Evolutionary conservation across 208 protist species (phyloP).

Genomic region (Phytomonas francai): DNA sequence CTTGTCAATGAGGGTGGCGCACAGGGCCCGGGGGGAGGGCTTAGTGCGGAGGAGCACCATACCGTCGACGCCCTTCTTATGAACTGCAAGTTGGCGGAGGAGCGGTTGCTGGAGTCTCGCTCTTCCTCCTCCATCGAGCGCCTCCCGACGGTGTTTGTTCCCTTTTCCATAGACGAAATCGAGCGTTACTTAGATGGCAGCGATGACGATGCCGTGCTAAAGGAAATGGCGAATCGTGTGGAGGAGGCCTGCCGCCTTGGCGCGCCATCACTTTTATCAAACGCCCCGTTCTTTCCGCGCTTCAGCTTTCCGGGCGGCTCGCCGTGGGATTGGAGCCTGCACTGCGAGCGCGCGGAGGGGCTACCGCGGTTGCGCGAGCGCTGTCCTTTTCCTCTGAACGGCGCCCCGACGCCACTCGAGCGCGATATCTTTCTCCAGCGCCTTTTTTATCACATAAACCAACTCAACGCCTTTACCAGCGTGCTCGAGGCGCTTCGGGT

Average conservation of each 20-base stretch:
- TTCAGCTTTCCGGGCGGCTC: conserved; percentile 62
- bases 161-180: not conserved
- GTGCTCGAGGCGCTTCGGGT: conserved; percentile 43
- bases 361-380: conserved; percentile 28
- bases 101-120: not conserved
- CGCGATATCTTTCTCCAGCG: conserved; percentile 64
- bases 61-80: not conserved
- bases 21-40: not conserved
- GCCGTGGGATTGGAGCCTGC: conserved; percentile 79
- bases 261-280: not conserved
- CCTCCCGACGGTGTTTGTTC: not conserved
- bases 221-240: not conserved
- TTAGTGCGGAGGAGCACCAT: not conserved
- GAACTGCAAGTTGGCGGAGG: not conserved
- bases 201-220: not conserved
- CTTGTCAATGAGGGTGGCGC: conserved; percentile 20
- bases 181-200: not conserved
- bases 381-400: conserved; percentile 64
- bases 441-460: conserved; percentile 67
- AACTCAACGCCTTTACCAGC: conserved; percentile 48
- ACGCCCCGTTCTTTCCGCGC: conserved; percentile 42
- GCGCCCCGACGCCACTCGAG: conserved; percentile 74
- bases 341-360: conserved; percentile 15
- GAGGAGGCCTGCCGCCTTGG: not conserved
- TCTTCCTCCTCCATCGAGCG: not conserved